phyloP scores from a whole-genome alignment of 768 basidiomycete genomes.

The Phaeotremella fagi region DNA sequence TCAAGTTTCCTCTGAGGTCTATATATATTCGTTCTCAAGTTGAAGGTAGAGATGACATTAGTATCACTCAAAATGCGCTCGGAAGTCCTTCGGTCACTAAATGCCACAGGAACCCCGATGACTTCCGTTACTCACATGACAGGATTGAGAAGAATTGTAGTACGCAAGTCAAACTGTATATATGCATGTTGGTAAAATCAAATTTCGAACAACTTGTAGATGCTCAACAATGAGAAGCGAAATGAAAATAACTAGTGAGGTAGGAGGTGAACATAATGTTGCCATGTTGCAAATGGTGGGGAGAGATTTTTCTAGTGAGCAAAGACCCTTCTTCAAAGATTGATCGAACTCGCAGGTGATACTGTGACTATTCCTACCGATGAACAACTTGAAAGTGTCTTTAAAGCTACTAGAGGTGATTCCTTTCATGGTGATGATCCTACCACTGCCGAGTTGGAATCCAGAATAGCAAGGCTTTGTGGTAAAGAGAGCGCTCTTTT shows the following conservation, averaged over 20 bases:
- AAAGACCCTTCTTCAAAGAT: not conserved
- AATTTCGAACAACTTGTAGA: not conserved
- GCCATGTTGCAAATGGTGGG: conserved; percentile 28
- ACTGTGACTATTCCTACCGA: conserved; percentile 49
- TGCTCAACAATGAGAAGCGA: not conserved
- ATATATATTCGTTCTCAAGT: not conserved
- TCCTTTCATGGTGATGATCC: conserved; percentile 50
- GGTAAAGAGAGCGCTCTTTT: conserved; percentile 92
- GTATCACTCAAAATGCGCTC: not conserved
- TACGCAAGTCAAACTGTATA: not conserved
- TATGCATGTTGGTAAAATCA: not conserved
- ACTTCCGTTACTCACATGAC: too few relatives aligned
- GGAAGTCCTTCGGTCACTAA: not conserved
- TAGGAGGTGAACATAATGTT: conserved; percentile 46
- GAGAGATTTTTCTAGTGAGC: conserved; percentile 43
- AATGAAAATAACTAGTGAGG: conserved; percentile 36
- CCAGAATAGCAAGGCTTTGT: conserved; percentile 50
- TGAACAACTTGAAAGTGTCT: conserved; percentile 38
- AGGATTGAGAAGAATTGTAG: too few relatives aligned
- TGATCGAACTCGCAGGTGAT: conserved; percentile 29
- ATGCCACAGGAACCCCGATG: not conserved
- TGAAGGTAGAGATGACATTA: not conserved
- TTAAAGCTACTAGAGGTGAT: conserved; percentile 47
- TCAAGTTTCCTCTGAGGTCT: not conserved
- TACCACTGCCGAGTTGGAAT: conserved; percentile 50